Conservation (phyloP, 2,329 filamentous ascomycete genomes). For the Cercospora citrullina region DNA sequence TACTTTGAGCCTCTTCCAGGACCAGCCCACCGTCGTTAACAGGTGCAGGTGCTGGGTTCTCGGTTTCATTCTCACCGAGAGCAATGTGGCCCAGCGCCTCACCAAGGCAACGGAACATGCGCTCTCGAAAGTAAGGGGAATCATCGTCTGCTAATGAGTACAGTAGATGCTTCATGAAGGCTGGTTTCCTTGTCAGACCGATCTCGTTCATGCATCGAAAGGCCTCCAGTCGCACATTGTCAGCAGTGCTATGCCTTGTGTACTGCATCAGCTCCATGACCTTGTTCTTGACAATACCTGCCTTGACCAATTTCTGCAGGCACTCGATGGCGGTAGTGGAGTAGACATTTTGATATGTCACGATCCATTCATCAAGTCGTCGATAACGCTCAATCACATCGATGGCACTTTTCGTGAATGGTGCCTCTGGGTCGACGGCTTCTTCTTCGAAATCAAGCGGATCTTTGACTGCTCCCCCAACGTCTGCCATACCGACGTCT, state of each 20-base stretch:
- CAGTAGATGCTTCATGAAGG: constrained; percentile 58
- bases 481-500: constrained; percentile 46
- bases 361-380: constrained; percentile 66
- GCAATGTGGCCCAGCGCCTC: constrained; percentile 59
- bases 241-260: constrained; percentile 59
- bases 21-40: constrained; percentile 50
- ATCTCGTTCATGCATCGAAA: constrained; percentile 60
- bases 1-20: constrained; percentile 57
- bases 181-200: constrained; percentile 53
- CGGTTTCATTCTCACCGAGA: constrained; percentile 51
- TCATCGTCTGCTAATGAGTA: constrained; percentile 58
- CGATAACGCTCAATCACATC: constrained; percentile 64
- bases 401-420: constrained; percentile 58
- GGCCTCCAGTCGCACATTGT: constrained; percentile 60
- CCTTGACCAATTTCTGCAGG: constrained; percentile 56
- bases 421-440: constrained; percentile 48
- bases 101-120: constrained; percentile 55
- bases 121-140: constrained; percentile 58
- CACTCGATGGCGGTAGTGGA: constrained; percentile 63
- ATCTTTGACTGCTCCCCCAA: constrained; percentile 10
- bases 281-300: constrained; percentile 54
- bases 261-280: constrained; percentile 62
- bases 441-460: constrained; percentile 46
- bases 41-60: constrained; percentile 37
- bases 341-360: constrained; percentile 65